Percentiles rank a stretch among this genome's conserved stretches.
These are phyloP conservation scores for Glomus cerebriforme DNA, from an alignment of 192 early-diverging fungal species.

Conservation along the genomic window DNA sequence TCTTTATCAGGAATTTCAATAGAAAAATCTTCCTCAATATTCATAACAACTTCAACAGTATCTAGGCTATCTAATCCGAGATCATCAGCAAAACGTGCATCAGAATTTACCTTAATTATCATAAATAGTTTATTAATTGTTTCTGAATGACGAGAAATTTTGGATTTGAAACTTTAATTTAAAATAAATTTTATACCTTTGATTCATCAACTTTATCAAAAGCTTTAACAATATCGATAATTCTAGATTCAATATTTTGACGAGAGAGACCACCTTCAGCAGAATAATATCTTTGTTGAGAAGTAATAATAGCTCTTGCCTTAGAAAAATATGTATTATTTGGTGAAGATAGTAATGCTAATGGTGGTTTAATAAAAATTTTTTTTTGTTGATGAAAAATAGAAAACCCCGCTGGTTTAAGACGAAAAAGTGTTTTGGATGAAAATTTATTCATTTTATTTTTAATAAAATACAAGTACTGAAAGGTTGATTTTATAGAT, in stretches of 20 bases:
- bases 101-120: slow-evolving; percentile 74
- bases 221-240: slow-evolving; percentile 86
- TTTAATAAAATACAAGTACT: not conserved
- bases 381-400: not conserved
- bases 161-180: not conserved
- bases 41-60: slow-evolving; percentile 99
- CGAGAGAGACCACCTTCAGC: slow-evolving; percentile 38
- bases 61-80: slow-evolving; percentile 96
- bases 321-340: not conserved
- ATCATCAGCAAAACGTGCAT: slow-evolving; percentile 89
- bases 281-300: slow-evolving; percentile 5
- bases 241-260: slow-evolving; percentile 77
- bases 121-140: not conserved
- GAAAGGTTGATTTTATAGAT: too few species aligned
- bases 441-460: not conserved
- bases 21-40: slow-evolving; percentile 99
- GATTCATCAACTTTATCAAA: slow-evolving; percentile 94
- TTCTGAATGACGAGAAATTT: not conserved
- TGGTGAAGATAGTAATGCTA: not conserved
- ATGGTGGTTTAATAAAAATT: not conserved
- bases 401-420: not conserved
- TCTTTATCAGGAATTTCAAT: slow-evolving; percentile 97
- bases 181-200: slow-evolving; percentile 69
- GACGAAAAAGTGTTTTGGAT: not conserved
- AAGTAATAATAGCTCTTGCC: not conserved